Percentiles rank a stretch among this genome's conserved stretches.
Conservation (phyloP, 1,139 yeast species). For the Pichia sp. region DNA sequence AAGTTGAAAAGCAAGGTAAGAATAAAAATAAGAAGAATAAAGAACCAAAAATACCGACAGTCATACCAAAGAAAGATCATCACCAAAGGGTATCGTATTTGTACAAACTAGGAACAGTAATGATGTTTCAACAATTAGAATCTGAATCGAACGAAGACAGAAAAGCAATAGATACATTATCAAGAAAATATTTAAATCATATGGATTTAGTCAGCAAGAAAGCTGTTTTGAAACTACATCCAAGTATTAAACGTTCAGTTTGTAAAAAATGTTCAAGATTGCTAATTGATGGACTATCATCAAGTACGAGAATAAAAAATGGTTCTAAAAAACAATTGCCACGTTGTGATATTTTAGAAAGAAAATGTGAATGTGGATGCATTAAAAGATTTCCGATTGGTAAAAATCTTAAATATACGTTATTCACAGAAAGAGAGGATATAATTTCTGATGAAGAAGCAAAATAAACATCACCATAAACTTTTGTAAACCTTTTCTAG, state of each 20-base stretch:
- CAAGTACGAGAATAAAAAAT: slow-evolving; percentile 31
- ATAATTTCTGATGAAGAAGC: slow-evolving; percentile 7
- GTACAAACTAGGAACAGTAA: slow-evolving; percentile 42
- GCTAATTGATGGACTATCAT: slow-evolving; percentile 41
- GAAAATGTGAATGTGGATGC: slow-evolving; percentile 34
- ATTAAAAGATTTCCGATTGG: slow-evolving; percentile 37
- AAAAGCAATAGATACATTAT: slow-evolving; percentile 31
- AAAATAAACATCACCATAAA: background rate
- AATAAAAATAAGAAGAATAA: slow-evolving; percentile 1
- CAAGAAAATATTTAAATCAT: slow-evolving; percentile 44
- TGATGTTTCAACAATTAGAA: slow-evolving; percentile 16
- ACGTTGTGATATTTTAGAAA: slow-evolving; percentile 28
- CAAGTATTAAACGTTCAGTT: slow-evolving; percentile 50
- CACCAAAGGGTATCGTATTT: slow-evolving; percentile 52
- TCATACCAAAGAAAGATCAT: slow-evolving; percentile 51
- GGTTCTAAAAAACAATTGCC: slow-evolving; percentile 24
- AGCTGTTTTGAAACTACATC: slow-evolving; percentile 55
- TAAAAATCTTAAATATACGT: slow-evolving; percentile 27
- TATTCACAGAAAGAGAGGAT: slow-evolving; percentile 27
- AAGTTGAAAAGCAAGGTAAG: slow-evolving; percentile 1
- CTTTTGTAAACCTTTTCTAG: background rate
- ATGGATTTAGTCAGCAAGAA: slow-evolving; percentile 52
- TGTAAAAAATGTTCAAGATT: slow-evolving; percentile 54
- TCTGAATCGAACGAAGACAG: background rate
- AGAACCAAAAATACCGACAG: slow-evolving; percentile 23